Base-by-base conservation (phyloP, 352 stramenopile genomes). In the Phytophthora aleatoria region DNA sequence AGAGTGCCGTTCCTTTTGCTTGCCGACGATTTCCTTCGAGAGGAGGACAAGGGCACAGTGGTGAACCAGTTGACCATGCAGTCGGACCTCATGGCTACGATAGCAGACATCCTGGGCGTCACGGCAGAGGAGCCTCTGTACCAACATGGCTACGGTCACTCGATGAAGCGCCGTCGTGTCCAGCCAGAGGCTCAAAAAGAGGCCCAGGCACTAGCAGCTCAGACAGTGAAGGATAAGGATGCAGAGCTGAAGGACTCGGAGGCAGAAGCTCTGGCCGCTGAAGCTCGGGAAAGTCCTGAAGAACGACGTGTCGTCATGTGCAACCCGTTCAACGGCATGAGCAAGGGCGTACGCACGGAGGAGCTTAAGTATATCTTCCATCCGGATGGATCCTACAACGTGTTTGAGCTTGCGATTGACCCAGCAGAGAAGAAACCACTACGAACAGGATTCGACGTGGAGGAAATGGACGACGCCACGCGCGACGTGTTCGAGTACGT, bases 351-450 rank as follows among this genome's bases (percentile, higher is more conserved):
- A 8, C 78, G 77, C 28, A 91, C 82, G 0, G 79, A 91, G 54
- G 71, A 85, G 42, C 69, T 78, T 65, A 91, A 91, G 74, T 91
- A 86, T 67, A 73, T 85, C n/a, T 91, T 85, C 71, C 81, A 84
- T 42, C 69, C 77, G 0, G 80, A 91, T 50, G 72, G 78, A 11
- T 79, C 76, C 15, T 91, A 81, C 71, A 88, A 88, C 36, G 80
- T 91, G 24, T 91, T 91, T 48, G 71, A 82, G 43, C 69, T 73
- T 24, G 69, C 47, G 7, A 61, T 53, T n/a, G 82, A 91, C 52
- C 67, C 74, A 31, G 54, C 56, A 3, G 82, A 91, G 66, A 83
- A 87, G 57, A 67, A 73, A 5, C 80, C 82, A 7, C 44, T 89
- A 12, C 67, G 64, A 45, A 73, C 74, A 5, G 82, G 79, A n/a